Evolutionary conservation across 768 basidiomycete genomes (phyloP).

Genomic region (Peribolospora kevripleyi): DNA sequence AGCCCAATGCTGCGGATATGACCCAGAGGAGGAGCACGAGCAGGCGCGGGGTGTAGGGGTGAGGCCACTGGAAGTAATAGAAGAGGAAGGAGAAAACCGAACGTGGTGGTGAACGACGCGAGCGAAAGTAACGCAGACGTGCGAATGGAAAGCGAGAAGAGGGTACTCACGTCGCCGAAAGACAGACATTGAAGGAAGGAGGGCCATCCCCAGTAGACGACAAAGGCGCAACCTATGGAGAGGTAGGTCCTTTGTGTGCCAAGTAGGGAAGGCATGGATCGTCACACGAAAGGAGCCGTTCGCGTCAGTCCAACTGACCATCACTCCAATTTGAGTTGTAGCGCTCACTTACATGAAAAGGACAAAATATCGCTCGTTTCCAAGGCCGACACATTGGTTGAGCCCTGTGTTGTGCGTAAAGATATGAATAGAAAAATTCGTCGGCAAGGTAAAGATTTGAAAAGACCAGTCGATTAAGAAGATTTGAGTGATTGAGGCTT

Average conservation of each 20-base stretch:
- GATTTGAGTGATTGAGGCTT: slow-evolving; percentile 5
- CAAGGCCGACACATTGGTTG: slow-evolving; percentile 85
- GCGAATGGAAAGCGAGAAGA: neutral
- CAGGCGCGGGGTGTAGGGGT: slow-evolving; percentile 38
- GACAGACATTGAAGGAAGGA: slow-evolving; percentile 34
- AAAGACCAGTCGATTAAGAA: neutral
- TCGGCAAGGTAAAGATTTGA: neutral
- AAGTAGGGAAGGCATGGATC: neutral
- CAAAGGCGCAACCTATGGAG: slow-evolving; percentile 39
- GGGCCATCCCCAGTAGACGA: slow-evolving; percentile 38
- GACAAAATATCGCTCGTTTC: slow-evolving; percentile 89
- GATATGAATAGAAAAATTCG: neutral
- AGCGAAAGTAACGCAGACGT: slow-evolving; percentile 3
- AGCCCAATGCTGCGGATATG: slow-evolving; percentile 44
- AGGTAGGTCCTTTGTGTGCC: slow-evolving; percentile 42
- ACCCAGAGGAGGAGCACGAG: slow-evolving; percentile 52
- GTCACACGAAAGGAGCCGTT: no score
- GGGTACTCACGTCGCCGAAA: slow-evolving; percentile 21
- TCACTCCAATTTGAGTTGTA: neutral
- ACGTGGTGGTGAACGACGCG: neutral
- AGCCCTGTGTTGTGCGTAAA: slow-evolving; percentile 35
- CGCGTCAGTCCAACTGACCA: no score
- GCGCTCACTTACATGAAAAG: slow-evolving; percentile 55
- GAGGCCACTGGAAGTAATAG: slow-evolving; percentile 27
- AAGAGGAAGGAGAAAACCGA: neutral